Conservation (phyloP, 2,329 filamentous ascomycete species). For the Colletotrichum higginsianum region DNA sequence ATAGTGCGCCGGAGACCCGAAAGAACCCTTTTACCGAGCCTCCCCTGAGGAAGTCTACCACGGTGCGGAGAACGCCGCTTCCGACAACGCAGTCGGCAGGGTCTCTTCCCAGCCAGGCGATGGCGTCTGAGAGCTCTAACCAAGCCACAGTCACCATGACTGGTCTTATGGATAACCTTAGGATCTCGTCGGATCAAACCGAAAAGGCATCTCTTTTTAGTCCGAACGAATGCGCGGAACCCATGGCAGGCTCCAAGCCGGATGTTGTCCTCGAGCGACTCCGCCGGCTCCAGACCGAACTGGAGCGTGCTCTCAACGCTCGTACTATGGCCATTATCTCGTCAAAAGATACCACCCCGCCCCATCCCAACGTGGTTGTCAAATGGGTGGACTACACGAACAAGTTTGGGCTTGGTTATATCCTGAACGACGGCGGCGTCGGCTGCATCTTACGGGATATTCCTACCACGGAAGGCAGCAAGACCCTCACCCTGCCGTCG, state of each 20-base stretch:
- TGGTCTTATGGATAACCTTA: conserved; percentile 45
- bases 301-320: conserved; percentile 75
- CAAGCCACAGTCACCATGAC: conserved; percentile 38
- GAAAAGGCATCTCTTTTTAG: conserved; percentile 69
- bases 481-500: conserved; percentile 72
- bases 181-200: conserved; percentile 44
- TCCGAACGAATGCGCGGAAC: conserved; percentile 65
- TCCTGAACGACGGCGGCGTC: conserved; percentile 85
- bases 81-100: conserved; percentile 41
- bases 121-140: conserved; percentile 24
- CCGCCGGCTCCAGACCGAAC: conserved; percentile 69
- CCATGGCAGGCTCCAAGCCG: conserved; percentile 68
- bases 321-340: conserved; percentile 74
- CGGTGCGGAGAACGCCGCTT: conserved; percentile 36
- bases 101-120: conserved; percentile 32
- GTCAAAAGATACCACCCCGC: conserved; percentile 66
- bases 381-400: conserved; percentile 94
- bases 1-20: conserved; percentile 33
- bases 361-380: conserved; percentile 75
- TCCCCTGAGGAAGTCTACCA: conserved; percentile 33
- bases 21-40: conserved; percentile 35
- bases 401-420: conserved; percentile 88
- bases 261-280: conserved; percentile 71
- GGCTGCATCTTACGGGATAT: conserved; percentile 77
- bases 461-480: conserved; percentile 65